Evolutionary conservation across 441 rosid genomes (phyloP).

Genomic region (Corymbia calophylla): DNA sequence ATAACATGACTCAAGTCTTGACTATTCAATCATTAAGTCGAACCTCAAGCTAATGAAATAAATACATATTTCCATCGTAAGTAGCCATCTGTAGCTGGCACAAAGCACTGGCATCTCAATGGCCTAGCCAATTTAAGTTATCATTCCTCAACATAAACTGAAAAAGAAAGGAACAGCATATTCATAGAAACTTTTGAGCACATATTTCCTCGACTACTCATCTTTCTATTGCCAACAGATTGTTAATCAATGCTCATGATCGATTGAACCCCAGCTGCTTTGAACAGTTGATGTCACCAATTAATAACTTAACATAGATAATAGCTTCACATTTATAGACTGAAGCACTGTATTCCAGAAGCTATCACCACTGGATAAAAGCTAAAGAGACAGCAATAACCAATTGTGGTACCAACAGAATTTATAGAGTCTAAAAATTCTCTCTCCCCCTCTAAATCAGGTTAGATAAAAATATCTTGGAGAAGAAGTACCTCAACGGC

Average conservation of each 20-base stretch:
- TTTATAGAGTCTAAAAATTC: not conserved
- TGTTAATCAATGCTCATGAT: not conserved
- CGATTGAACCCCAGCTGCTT: not conserved
- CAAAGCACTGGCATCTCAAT: not conserved
- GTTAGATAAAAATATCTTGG: not conserved
- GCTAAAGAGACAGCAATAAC: not conserved
- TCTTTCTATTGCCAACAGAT: not conserved
- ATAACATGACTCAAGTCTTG: not conserved
- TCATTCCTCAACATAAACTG: not conserved
- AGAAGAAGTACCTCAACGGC: slow-evolving; percentile 13
- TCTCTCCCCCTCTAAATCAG: not conserved
- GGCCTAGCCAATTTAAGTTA: not conserved
- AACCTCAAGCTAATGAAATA: not conserved
- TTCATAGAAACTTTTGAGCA: not conserved
- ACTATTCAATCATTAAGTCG: not conserved
- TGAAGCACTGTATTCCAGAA: not conserved
- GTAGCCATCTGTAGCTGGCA: not conserved
- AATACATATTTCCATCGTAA: not conserved
- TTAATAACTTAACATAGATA: not conserved
- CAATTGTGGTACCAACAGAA: not conserved
- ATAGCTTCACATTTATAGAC: not conserved
- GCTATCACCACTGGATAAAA: not conserved
- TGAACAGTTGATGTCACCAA: not conserved
- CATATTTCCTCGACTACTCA: not conserved
- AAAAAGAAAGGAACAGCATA: not conserved